A percentile compares a stretch with the other conserved stretches of the same genome.
These are phyloP conservation scores for Jamesozyma piceae DNA, from an alignment of 805 yeast genomes.

Conservation along the genomic window DNA sequence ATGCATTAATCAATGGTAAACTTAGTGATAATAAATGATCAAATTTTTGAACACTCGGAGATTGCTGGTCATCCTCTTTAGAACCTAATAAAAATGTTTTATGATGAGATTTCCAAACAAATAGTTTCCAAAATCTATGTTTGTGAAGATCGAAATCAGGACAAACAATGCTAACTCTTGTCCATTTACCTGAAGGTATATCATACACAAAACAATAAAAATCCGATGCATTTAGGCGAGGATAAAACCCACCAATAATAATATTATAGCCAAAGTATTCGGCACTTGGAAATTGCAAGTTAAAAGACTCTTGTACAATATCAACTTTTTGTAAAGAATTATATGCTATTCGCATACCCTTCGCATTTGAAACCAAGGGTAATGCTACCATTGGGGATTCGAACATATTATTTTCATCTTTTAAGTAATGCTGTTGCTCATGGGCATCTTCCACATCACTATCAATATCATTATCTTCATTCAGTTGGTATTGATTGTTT, in stretches of 20 bases:
- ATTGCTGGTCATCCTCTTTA: constrained; percentile 15
- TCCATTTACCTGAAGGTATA: constrained; percentile 42
- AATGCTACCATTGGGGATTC: constrained; percentile 27
- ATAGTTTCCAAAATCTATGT: constrained; percentile 57
- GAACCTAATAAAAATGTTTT: constrained; percentile 54
- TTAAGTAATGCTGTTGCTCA: not conserved
- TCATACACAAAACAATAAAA: constrained; percentile 26
- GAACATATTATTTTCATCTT: not conserved
- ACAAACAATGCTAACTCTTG: constrained; percentile 44
- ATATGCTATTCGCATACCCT: constrained; percentile 27
- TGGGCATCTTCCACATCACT: not conserved
- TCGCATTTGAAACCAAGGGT: constrained; percentile 25
- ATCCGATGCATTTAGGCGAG: constrained; percentile 29
- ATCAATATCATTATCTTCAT: not conserved
- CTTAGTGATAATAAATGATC: constrained; percentile 41
- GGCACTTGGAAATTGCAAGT: constrained; percentile 48
- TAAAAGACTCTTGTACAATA: constrained; percentile 16
- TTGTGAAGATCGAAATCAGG: constrained; percentile 43
- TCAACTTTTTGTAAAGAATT: constrained; percentile 14
- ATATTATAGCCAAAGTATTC: constrained; percentile 60
- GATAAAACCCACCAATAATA: constrained; percentile 51
- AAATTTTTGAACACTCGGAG: constrained; percentile 35
- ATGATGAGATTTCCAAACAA: constrained; percentile 72
- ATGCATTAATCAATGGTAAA: constrained; percentile 44
- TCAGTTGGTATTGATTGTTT: constrained; percentile 2